phyloP scores from a whole-genome alignment of 768 basidiomycete species.

The Termitomyces sp. region DNA sequence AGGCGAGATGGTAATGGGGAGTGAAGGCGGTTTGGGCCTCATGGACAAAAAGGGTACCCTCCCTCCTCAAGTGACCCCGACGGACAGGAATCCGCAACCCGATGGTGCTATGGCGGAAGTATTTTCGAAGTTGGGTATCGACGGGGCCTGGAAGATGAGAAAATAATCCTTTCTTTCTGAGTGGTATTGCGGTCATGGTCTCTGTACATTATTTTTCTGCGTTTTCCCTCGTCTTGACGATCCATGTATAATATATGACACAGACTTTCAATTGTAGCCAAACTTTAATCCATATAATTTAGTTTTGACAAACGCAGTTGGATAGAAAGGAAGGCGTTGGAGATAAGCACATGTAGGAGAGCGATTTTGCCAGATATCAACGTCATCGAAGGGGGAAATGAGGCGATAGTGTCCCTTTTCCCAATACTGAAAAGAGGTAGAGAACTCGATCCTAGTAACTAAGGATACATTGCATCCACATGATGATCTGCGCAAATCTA shows the following conservation, averaged over 20 bases:
- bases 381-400: too few species aligned
- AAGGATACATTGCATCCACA: too few species aligned
- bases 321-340: too few species aligned
- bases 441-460: too few species aligned
- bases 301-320: not conserved
- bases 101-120: constrained; percentile 39
- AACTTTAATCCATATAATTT: not conserved
- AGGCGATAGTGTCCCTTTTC: too few species aligned
- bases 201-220: not conserved
- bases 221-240: not conserved
- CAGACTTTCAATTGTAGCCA: not conserved
- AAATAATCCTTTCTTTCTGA: constrained; percentile 28
- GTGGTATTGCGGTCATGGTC: too few species aligned
- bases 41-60: constrained; percentile 39
- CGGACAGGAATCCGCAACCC: constrained; percentile 45
- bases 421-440: too few species aligned
- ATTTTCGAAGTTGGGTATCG: constrained; percentile 43
- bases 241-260: not conserved
- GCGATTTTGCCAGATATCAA: too few species aligned
- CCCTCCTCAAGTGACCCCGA: constrained; percentile 33
- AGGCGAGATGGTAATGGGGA: constrained; percentile 45
- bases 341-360: too few species aligned
- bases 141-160: constrained; percentile 46
- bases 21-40: constrained; percentile 37
- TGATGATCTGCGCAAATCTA: too few species aligned